Conservation (phyloP, 768 basidiomycete species). For the Rhizopogon roseolus region DNA sequence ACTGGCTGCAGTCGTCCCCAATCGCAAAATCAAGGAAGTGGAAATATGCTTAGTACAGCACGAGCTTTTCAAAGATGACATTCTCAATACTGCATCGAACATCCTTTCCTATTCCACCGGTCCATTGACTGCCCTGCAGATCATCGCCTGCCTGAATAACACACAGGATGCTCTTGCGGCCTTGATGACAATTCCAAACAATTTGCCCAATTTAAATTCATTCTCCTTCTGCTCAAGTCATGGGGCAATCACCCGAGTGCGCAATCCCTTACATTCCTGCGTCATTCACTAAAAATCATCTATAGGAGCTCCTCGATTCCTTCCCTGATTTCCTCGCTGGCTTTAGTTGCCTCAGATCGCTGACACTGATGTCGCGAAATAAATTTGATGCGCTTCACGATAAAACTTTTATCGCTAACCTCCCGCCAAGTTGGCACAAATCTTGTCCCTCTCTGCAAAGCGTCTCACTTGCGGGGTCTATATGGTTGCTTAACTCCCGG, state of each 20-base stretch:
- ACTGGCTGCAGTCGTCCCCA: slow-evolving; percentile 19
- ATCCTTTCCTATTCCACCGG: slow-evolving; percentile 17
- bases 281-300: neutral
- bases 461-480: slow-evolving; percentile 15
- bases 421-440: slow-evolving; percentile 15
- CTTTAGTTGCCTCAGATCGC: slow-evolving; percentile 14
- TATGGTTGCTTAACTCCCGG: slow-evolving; percentile 12
- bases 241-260: slow-evolving; percentile 18
- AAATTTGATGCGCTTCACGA: slow-evolving; percentile 14
- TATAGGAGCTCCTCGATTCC: slow-evolving; percentile 18
- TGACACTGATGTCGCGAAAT: slow-evolving; percentile 21
- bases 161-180: slow-evolving; percentile 13
- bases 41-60: slow-evolving; percentile 21
- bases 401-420: slow-evolving; percentile 2
- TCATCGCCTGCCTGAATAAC: slow-evolving; percentile 14
- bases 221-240: slow-evolving; percentile 19
- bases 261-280: neutral
- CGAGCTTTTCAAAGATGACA: slow-evolving; percentile 18
- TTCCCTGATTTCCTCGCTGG: slow-evolving; percentile 15
- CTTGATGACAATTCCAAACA: slow-evolving; percentile 12
- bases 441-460: slow-evolving; percentile 18
- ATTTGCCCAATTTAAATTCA: slow-evolving; percentile 13
- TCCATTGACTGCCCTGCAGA: slow-evolving; percentile 17
- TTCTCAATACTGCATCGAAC: slow-evolving; percentile 15
- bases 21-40: slow-evolving; percentile 16